Evolutionary conservation across 2,329 filamentous ascomycete species (phyloP).

Genomic region (Pseudopyricularia javanii): DNA sequence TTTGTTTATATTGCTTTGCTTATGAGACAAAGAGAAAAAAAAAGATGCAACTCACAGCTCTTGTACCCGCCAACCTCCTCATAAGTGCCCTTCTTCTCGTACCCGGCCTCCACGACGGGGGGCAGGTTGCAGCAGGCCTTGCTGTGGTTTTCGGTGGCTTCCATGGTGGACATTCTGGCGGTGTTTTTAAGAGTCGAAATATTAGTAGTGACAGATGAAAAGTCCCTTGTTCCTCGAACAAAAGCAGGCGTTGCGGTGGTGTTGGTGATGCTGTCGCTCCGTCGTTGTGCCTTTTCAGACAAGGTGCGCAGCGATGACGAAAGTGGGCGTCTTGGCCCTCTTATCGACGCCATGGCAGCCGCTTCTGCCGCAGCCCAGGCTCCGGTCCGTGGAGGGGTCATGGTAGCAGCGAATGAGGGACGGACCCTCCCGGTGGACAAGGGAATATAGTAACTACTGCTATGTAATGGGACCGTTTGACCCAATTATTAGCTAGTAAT

Average conservation of each 20-base stretch:
- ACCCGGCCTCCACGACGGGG: slow-evolving; percentile 29
- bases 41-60: slow-evolving; percentile 25
- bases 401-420: neutral
- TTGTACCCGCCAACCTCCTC: slow-evolving; percentile 29
- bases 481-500: too few relatives aligned
- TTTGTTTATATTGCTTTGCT: neutral
- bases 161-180: slow-evolving; percentile 1
- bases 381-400: neutral
- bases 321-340: neutral
- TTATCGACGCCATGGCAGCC: neutral
- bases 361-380: neutral
- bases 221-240: neutral
- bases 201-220: neutral
- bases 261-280: neutral
- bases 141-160: slow-evolving; percentile 2
- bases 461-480: too few relatives aligned
- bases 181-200: neutral
- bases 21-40: neutral
- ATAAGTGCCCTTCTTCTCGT: slow-evolving; percentile 31
- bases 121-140: slow-evolving; percentile 30
- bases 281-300: neutral
- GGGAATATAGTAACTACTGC: neutral
- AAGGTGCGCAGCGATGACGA: neutral
- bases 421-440: neutral
- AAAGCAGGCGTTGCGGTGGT: neutral